Percentiles rank a stretch among this genome's conserved stretches.
Conservation (phyloP, 768 basidiomycete species). For the Mycena floridula region DNA sequence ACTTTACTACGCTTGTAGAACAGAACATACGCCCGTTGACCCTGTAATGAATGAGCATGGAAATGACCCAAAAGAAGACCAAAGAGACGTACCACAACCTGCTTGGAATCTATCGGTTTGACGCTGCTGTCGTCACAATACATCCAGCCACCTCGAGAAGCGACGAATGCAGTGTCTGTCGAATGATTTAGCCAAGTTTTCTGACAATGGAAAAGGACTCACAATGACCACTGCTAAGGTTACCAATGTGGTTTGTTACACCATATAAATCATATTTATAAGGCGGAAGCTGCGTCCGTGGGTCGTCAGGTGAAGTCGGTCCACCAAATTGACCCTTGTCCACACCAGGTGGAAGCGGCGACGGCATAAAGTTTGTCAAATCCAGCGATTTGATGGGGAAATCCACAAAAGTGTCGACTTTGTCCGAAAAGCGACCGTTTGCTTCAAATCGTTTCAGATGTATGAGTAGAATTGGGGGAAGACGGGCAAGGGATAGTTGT, state of each 20-base stretch:
- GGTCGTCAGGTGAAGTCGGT: slow-evolving; percentile 53
- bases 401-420: slow-evolving; percentile 91
- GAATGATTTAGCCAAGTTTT: slow-evolving; percentile 5
- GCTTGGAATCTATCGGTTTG: slow-evolving; percentile 61
- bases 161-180: slow-evolving; percentile 88
- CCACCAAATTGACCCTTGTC: slow-evolving; percentile 44
- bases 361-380: slow-evolving; percentile 79
- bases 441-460: slow-evolving; percentile 91
- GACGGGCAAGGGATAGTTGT: slow-evolving; percentile 80
- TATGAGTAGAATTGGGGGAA: slow-evolving; percentile 89
- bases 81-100: slow-evolving; percentile 70
- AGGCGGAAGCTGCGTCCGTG: slow-evolving; percentile 77
- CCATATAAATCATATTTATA: slow-evolving; percentile 93
- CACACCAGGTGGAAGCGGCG: slow-evolving; percentile 62
- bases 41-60: slow-evolving; percentile 21
- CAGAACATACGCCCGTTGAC: slow-evolving; percentile 69
- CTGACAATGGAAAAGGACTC: slow-evolving; percentile 24
- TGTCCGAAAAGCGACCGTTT: slow-evolving; percentile 90
- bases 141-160: slow-evolving; percentile 83
- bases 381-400: slow-evolving; percentile 68
- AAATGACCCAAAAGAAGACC: slow-evolving; percentile 1
- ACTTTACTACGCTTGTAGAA: slow-evolving; percentile 64
- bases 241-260: slow-evolving; percentile 95
- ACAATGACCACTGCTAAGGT: slow-evolving; percentile 95
- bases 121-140: slow-evolving; percentile 94